Conservation (phyloP, 345 rosid genomes). For the Corymbia maculata region DNA sequence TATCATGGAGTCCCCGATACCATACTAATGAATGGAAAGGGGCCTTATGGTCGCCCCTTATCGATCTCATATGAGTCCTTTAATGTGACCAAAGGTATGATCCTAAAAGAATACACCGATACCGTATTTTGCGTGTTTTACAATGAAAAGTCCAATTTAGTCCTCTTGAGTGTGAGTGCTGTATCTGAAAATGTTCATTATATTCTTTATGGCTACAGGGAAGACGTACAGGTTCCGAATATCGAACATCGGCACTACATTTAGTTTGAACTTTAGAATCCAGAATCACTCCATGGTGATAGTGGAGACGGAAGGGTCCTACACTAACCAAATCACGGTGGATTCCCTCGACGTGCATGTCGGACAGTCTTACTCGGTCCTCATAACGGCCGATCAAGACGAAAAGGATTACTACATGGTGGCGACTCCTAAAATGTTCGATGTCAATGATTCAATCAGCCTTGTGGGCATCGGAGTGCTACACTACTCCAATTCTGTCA, state of each 20-base stretch:
- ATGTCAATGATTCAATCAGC: background rate
- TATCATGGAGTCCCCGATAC: constrained; percentile 5
- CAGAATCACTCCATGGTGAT: constrained; percentile 30
- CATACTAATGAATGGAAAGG: constrained; percentile 47
- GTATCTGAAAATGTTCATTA: background rate
- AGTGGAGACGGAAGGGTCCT: constrained; percentile 46
- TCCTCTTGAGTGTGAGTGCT: background rate
- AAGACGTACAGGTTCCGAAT: constrained; percentile 32
- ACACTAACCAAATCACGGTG: constrained; percentile 21
- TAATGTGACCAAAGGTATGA: constrained; percentile 33
- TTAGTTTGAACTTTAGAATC: constrained; percentile 29
- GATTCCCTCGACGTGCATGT: constrained; percentile 32
- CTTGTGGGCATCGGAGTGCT: constrained; percentile 25
- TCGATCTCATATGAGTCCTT: constrained; percentile 22
- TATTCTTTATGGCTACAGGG: constrained; percentile 4
- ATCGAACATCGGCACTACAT: constrained; percentile 25
- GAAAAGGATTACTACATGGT: constrained; percentile 31
- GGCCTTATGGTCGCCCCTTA: constrained; percentile 11
- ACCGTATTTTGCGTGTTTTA: background rate
- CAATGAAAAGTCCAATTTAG: background rate
- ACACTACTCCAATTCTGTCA: constrained; percentile 16
- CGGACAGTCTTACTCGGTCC: constrained; percentile 40
- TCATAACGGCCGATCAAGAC: constrained; percentile 24
- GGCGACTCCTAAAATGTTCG: constrained; percentile 20
- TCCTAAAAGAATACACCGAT: background rate